Percentiles rank a stretch among this genome's conserved stretches.
Evolutionary conservation across 257 asterid genomes (phyloP).

Genomic region (Nicotiana knightiana): DNA sequence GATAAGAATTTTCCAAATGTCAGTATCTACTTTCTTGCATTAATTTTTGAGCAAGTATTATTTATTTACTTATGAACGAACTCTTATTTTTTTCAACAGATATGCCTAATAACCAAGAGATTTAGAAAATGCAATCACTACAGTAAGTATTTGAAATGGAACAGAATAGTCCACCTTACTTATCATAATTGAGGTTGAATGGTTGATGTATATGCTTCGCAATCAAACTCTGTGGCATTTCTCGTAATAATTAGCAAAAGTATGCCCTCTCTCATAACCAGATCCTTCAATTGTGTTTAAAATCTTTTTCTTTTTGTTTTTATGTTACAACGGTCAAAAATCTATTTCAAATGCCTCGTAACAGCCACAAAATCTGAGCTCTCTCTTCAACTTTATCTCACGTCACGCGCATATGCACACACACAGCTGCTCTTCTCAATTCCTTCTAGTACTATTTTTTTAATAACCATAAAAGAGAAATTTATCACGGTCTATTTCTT

Average conservation of each 20-base stretch:
- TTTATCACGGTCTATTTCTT: constrained; percentile 8
- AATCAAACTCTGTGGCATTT: neutral
- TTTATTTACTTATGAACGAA: neutral
- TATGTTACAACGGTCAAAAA: constrained; percentile 34
- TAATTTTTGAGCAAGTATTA: neutral
- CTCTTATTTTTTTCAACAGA: neutral
- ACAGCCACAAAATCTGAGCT: constrained; percentile 38
- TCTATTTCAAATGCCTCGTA: constrained; percentile 42
- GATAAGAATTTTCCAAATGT: neutral
- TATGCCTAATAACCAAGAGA: neutral
- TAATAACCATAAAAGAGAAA: neutral
- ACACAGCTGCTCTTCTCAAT: neutral
- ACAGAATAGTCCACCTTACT: neutral
- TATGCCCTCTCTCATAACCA: neutral
- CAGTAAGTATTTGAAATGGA: neutral
- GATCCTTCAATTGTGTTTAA: neutral
- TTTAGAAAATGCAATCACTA: neutral
- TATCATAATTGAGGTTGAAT: neutral
- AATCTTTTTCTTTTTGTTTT: neutral
- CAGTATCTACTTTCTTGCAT: neutral
- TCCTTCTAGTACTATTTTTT: neutral
- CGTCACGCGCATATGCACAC: neutral
- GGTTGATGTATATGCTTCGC: neutral
- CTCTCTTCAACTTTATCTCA: neutral
- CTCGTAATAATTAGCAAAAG: constrained; percentile 14